phyloP scores from a whole-genome alignment of 2,329 filamentous ascomycete species.

The Pseudogymnoascus sp. region DNA sequence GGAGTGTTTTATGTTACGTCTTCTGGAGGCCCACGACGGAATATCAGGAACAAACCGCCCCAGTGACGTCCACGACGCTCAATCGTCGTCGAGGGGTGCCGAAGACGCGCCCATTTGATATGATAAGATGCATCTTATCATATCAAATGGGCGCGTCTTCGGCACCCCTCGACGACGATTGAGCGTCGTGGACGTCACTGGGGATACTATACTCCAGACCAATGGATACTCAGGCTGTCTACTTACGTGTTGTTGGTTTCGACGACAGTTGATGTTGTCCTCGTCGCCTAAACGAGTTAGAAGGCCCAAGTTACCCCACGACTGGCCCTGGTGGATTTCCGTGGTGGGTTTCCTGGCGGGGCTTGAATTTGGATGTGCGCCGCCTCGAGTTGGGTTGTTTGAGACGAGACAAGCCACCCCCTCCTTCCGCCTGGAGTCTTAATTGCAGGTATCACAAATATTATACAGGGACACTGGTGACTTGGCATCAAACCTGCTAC shows the following conservation, averaged over 20 bases:
- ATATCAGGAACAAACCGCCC: background rate
- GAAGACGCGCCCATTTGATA: background rate
- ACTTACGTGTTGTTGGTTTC: background rate
- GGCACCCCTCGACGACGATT: background rate
- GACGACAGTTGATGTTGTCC: background rate
- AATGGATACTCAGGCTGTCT: background rate
- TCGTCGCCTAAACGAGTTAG: slow-evolving; percentile 2
- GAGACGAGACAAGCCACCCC: slow-evolving; percentile 7
- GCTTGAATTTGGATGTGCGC: background rate
- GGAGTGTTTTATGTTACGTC: background rate
- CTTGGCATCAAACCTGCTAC: slow-evolving; percentile 8
- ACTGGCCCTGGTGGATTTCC: background rate
- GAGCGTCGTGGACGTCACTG: background rate
- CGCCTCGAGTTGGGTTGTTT: slow-evolving; percentile 1
- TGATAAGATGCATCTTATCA: background rate
- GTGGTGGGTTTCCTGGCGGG: background rate
- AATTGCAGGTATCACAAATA: slow-evolving; percentile 8
- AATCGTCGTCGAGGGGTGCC: background rate
- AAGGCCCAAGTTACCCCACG: background rate
- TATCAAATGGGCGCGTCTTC: background rate
- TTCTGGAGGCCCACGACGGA: background rate
- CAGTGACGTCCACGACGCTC: background rate
- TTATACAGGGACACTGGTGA: slow-evolving; percentile 2
- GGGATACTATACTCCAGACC: background rate
- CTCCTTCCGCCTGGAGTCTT: slow-evolving; percentile 7